Evolutionary conservation across 1,284 basidiomycete species (phyloP), one percentile per base, ranked within the genome.

Genomic region (Athelia psychrophila): DNA sequence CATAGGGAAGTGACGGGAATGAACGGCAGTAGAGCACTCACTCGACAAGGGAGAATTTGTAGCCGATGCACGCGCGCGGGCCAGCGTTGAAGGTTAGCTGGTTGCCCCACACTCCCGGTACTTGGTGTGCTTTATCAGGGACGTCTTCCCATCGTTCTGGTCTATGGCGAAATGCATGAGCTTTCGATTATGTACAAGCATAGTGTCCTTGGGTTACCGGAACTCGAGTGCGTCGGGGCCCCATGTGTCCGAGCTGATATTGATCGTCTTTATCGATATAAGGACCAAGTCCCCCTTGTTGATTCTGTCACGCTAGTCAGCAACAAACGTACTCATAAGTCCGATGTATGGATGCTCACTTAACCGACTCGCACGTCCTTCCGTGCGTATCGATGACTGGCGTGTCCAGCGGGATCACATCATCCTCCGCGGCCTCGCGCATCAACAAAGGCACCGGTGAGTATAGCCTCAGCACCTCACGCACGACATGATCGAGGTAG

Each of bases 31-130:
- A 5, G 27, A 13, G 27, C 27, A 68, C 73, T 56, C 55, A 76
- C 74, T 84, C 81, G 20, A 72, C 72, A 27, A 84, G 57, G 16
- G 81, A 79, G 54, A 84, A 82, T 47, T 74, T 70, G 59, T 76
- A 83, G 3, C 81, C 83, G 52, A 83, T 81, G 64, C 82, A 84
- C 46, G 77, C 75, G 51, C 80, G 65, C 46, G 76, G 74, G 12
- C 81, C 81, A 40, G 73, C 75, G 40, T 79, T 60, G 64, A 85
- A 85, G 22, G 79, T 80, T 50, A 83, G 63, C 30, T 78, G 68
- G 56, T 77, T 74, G 12, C 76, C 75, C 70, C 75, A 81, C 32
- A 80, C 64, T 2, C 80, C 79, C 2, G 75, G 75, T 32, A 79
- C 67, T 1, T 62, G 54, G 40, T 62, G 63, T 22, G 60, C 63